Evolutionary conservation across 2,329 filamentous ascomycete species (phyloP), one percentile per base, ranked within the genome.

Genomic region (Fusarium tanahbumbuense): DNA sequence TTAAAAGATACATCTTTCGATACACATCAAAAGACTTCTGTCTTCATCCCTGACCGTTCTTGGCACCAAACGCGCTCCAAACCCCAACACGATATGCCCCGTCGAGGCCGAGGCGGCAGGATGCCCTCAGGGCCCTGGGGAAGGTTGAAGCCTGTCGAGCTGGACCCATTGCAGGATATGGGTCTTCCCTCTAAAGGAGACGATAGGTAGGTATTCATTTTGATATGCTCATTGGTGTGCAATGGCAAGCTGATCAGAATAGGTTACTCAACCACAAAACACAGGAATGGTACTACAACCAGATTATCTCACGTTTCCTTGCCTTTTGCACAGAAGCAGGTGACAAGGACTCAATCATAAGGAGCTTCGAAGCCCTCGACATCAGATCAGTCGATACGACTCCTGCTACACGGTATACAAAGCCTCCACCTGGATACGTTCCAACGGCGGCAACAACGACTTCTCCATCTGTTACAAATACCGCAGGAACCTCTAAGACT

Each of bases 151-250:
- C 91, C 92, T 15, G 86, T 91, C 64, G 88, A 91, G 46, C 83
- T 89, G 60, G 94, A 98, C 78, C 88, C 92, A 16, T 84, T 98
- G 28, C 92, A 97, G 73, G 87, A 85, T 64, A 92, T 97, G 72
- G 94, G 95, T 3, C 86, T 97, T 70, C 93, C 93, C 7, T 97
- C 94, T 4, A 98, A 97, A 77, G 95, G 95, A 55, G 95, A 98
- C 79, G 92, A 86, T 49, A 91, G 92, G 94, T 49, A 91, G 92
- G 94, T 95, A 84, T 42, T 8, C 6, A 32, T n/a, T n/a, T 18
- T 34, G 23, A 45, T 18, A 20, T 41, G 52, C 40, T 28, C 27
- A 25, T 25, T 11, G 8, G 8, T 27, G 27, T 15, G 13, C 25
- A 28, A 15, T 40, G 32, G n/a, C 15, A 25, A 25, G 55, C 50